Base-by-base conservation (phyloP, 2,329 filamentous ascomycete genomes). In the Aschersonia sp. region DNA sequence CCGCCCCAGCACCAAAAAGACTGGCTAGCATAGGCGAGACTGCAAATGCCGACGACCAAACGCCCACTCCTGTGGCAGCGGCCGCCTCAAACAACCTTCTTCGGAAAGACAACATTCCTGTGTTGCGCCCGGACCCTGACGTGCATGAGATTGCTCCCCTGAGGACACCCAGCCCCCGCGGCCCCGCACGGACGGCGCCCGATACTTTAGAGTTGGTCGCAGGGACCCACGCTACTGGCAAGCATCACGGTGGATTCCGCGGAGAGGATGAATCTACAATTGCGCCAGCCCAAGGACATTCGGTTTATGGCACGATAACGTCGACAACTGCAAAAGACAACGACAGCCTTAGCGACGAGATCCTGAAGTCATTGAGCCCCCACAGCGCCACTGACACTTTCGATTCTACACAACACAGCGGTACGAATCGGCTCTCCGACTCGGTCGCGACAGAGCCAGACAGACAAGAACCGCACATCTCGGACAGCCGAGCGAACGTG, bases 331-430 rank as follows among this genome's bases (percentile, higher is more conserved):
- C 81, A 50, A 77, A 82, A 53, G 84, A 88, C 56, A 88, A 77
- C 56, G 85, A 89, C 53, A 71, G 76, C 48, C 61, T 89, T 44
- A 74, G 80, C 31, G 82, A 86, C 50, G 85, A 89, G 55, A 89
- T 89, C 48, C 78, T 87, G 47, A 78, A 77, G 50, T 84, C 79
- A 42, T 67, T 89, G 2, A 80, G 73, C 48, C 74, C 80, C 0
- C 59, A 67, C 9, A 64, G 64, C 10, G 52, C 44, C 40, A 42
- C 50, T 5, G 48, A 56, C 1, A 48, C 20, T 20, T 20, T 20
- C 20, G 20, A 20, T 20, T 20, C 20, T 30, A 48, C 53, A 31
- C 48, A 50, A 20, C 6, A 40, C 9, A 6, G 51, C 49, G 10
- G 53, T 54, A 53, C 51, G 28, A 44, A 51, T 5, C 50, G 53